phyloP scores from a whole-genome alignment of 2,329 filamentous ascomycete genomes.

The Aspergillaceae sp. region DNA sequence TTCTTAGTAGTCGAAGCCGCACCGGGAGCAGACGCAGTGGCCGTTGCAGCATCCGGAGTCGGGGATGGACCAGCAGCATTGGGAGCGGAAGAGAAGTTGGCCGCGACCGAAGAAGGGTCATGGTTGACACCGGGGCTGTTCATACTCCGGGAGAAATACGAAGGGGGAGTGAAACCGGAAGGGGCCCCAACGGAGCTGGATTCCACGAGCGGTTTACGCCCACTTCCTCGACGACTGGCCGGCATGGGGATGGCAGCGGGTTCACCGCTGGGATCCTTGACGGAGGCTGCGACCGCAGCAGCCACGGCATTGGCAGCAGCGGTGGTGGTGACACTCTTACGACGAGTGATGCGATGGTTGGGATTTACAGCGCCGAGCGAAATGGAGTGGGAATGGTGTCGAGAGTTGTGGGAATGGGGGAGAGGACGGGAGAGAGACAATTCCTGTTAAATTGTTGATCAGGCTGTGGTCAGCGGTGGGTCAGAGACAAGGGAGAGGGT shows the following conservation, averaged over 20 bases:
- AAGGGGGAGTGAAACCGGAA: slow-evolving; percentile 29
- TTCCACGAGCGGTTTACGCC: slow-evolving; percentile 46
- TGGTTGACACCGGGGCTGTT: slow-evolving; percentile 19
- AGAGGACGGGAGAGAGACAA: slow-evolving; percentile 56
- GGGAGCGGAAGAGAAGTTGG: slow-evolving; percentile 19
- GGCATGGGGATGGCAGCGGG: slow-evolving; percentile 51
- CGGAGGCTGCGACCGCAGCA: slow-evolving; percentile 49
- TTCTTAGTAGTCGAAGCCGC: slow-evolving; percentile 43
- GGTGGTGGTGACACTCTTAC: slow-evolving; percentile 83
- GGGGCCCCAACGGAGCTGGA: slow-evolving; percentile 49
- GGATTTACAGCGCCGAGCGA: slow-evolving; percentile 68
- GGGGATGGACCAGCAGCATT: slow-evolving; percentile 14
- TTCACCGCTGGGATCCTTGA: slow-evolving; percentile 54
- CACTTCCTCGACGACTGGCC: slow-evolving; percentile 46
- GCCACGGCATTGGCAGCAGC: slow-evolving; percentile 65
- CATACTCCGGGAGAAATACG: slow-evolving; percentile 35
- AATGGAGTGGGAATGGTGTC: slow-evolving; percentile 73
- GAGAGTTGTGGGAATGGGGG: slow-evolving; percentile 65
- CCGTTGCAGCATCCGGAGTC: slow-evolving; percentile 17
- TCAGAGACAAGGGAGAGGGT: not conserved
- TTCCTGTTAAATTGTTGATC: slow-evolving; percentile 18
- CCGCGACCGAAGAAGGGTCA: slow-evolving; percentile 24
- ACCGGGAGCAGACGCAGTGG: slow-evolving; percentile 17
- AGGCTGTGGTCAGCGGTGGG: no score
- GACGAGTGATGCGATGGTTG: slow-evolving; percentile 76